Percentiles rank a stretch among this genome's conserved stretches.
These are phyloP conservation scores for Nicotiana otophora DNA, from an alignment of 257 asterid species.

Conservation along the genomic window DNA sequence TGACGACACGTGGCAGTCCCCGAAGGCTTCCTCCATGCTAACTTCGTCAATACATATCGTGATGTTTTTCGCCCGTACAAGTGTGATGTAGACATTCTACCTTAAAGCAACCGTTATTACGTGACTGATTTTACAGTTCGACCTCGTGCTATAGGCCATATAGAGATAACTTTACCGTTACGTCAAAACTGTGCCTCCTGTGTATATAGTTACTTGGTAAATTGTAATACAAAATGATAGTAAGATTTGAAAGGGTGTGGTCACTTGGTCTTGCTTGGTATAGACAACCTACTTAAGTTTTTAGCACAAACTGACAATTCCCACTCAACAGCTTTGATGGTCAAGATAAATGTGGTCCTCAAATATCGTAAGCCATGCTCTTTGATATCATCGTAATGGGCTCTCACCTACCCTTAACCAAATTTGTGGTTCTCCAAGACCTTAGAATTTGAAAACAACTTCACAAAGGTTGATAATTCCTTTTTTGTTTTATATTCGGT, in stretches of 20 bases:
- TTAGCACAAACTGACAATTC: neutral
- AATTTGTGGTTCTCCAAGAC: neutral
- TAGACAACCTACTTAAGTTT: neutral
- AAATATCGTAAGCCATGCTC: neutral
- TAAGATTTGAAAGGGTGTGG: neutral
- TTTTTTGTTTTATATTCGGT: no score
- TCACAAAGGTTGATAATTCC: neutral
- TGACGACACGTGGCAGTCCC: no score
- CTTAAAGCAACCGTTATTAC: no score
- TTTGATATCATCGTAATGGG: neutral
- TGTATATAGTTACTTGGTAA: neutral
- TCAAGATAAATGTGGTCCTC: neutral
- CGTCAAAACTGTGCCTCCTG: fast-evolving
- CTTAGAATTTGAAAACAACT: neutral
- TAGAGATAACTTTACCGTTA: no score
- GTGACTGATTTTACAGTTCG: no score
- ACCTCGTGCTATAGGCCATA: no score
- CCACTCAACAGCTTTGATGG: slow-evolving; percentile 1
- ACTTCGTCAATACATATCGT: no score
- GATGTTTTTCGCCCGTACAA: no score
- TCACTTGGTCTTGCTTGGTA: neutral
- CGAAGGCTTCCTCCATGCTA: no score
- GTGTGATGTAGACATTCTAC: no score
- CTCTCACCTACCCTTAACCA: neutral
- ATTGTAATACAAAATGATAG: neutral